phyloP scores from a whole-genome alignment of 1,284 basidiomycete species.

The Fistulina hepatica region DNA sequence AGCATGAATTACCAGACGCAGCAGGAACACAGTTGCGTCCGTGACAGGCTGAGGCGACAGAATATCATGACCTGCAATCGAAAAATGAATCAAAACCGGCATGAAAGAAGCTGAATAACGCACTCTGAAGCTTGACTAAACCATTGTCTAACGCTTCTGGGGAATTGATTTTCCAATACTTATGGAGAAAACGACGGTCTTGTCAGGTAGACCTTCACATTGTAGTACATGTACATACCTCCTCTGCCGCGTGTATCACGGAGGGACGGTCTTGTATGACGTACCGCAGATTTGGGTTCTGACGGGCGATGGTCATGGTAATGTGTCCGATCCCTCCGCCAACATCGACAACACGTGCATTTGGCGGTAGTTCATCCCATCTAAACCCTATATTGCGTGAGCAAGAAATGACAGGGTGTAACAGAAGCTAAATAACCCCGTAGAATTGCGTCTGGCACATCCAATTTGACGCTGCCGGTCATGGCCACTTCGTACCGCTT shows the following conservation, averaged over 20 bases:
- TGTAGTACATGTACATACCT: constrained; percentile 5
- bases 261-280: constrained; percentile 14
- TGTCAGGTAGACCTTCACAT: constrained; percentile 1
- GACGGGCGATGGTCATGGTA: constrained; percentile 11
- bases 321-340: constrained; percentile 16
- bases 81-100: neutral
- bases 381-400: constrained; percentile 9
- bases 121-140: constrained; percentile 13
- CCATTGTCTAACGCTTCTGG: constrained; percentile 9
- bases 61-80: constrained; percentile 19
- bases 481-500: constrained; percentile 11
- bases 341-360: constrained; percentile 16
- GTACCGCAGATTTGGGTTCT: constrained; percentile 8
- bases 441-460: constrained; percentile 1
- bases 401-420: neutral
- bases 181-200: no score
- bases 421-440: neutral
- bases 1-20: constrained; percentile 20
- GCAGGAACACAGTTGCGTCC: constrained; percentile 17
- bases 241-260: constrained; percentile 9
- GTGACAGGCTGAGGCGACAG: constrained; percentile 19
- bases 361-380: constrained; percentile 9
- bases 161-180: constrained; percentile 9
- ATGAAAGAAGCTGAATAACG: neutral
- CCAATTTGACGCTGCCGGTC: constrained; percentile 8